These are phyloP conservation scores for Elaeis guineensis DNA, from an alignment of 176 grass and related monocot genomes.

Conservation along the genomic window DNA sequence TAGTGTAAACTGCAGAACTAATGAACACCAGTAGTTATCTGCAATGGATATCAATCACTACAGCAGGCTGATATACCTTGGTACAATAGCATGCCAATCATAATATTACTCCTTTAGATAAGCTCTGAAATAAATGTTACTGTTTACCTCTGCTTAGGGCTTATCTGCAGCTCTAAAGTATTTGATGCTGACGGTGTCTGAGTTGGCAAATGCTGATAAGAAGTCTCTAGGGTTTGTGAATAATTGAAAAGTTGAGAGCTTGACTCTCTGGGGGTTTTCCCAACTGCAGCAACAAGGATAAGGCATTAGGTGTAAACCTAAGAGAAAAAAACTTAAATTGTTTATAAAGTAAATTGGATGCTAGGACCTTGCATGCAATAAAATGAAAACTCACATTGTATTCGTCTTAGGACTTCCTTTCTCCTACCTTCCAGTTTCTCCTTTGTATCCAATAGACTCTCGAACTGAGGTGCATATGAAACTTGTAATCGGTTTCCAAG, in stretches of 20 bases:
- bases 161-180: conserved; percentile 20
- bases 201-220: conserved; percentile 27
- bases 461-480: conserved; percentile 75
- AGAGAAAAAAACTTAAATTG: not conserved
- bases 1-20: no score
- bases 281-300: conserved; percentile 28
- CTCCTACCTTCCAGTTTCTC: conserved; percentile 83
- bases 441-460: conserved; percentile 53
- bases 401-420: conserved; percentile 58
- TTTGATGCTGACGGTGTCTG: conserved; percentile 27
- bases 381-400: conserved; percentile 41
- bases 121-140: no score
- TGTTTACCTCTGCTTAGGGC: conserved; percentile 47
- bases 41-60: not conserved
- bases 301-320: conserved; percentile 8
- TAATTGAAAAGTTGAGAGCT: conserved; percentile 7
- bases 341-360: not conserved
- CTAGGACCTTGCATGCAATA: not conserved
- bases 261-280: conserved; percentile 32
- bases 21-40: no score
- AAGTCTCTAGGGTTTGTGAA: not conserved
- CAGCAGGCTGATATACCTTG: not conserved
- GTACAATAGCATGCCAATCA: no score
- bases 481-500: conserved; percentile 68
- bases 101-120: no score